Base-by-base conservation (phyloP, 441 rosid species). In the Melastoma candidum region DNA sequence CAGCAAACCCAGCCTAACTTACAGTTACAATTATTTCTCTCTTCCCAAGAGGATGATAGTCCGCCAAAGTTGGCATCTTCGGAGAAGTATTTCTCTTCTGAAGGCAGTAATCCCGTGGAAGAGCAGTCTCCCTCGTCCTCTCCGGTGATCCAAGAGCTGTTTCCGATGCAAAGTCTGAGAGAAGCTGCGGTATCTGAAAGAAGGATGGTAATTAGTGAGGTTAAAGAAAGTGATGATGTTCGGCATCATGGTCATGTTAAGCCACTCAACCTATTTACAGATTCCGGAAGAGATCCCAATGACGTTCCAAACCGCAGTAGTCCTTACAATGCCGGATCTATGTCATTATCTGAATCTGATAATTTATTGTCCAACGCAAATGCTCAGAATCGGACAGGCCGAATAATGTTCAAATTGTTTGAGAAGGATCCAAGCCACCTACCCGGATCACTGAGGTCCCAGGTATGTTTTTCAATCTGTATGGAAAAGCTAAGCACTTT, bases 301-400 rank as follows among this genome's bases (percentile, higher is more conserved):
- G 74, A 68, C 57, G 48, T 70, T 64, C 72, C 67, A 48, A 70
- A 65, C 65, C 87, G 77, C 71, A 80, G 67, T 62, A 73, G 68
- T 7, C 73, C 79, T 17, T 71, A 76, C 70, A 89, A 77, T 56
- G 69, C 74, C 60, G 95, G 93, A 53, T 85, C 83, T 63, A 68
- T 77, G 1, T 87, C 93, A 12, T 88, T 95, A 49, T 89, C 97
- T 59, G 97, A 95, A 44, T 89, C 97, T 32, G 97, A 89, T 64
- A 87, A 74, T 72, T 89, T 95, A 47, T 88, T 90, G 56, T 76
- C 90, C 46, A 83, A 86, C 74, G 75, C 76, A 70, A 82, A 79
- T 46, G 44, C 36, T 59, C 74, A 83, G 93, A 90, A 89, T 68
- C 88, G 84, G 53, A 85, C 90, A 11, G 88, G 88, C 45, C 74